Base-by-base conservation (phyloP, 1,284 basidiomycete genomes). In the Ganoderma sinense region DNA sequence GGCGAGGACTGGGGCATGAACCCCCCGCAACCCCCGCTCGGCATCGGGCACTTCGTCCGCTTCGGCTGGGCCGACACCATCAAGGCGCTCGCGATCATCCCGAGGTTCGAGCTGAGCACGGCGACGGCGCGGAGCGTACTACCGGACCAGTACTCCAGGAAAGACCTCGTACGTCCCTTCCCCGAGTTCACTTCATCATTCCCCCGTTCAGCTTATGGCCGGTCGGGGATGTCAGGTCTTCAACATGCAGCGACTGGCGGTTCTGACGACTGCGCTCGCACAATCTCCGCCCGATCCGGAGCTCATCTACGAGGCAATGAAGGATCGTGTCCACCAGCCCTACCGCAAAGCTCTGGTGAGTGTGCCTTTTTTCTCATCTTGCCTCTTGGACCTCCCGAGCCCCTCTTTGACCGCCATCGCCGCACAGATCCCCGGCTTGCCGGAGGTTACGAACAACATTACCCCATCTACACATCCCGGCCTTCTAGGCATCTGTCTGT, bases 261-360 rank as follows among this genome's bases (percentile, higher is more conserved):
- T 99, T n/a, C 87, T 99, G 68, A 99, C 98, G 0, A 98, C 97
- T 0, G 97, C 98, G 0, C 89, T 99, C 7, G 93, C 91, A 0
- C 92, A 94, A 78, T 91, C 91, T 16, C 97, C 98, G 1, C 97
- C 97, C 0, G 96, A 99, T 80, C 89, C 96, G 0, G 92, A 93
- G 55, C 89, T 99, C 33, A 99, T 99, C 74, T 99, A 97, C 83
- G 97, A 99, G 81, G 98, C 97, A 0, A 99, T 99, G 98, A 98
- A 99, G 80, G 98, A 99, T 83, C 91, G 94, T 62, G 89, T 99
- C 16, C 98, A 99, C 81, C 98, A 99, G 80, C 98, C 98, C 0
- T 99, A 99, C 82, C 91, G 98, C 43, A 95, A 94, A 82, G 82
- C 87, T 53, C 86, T 99, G 66, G 96, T 95, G 78, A 59, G 90